A percentile compares a stretch with the other conserved stretches of the same genome.
Evolutionary conservation across 257 asterid species (phyloP).

Genomic region (Ocimum tenuiflorum): DNA sequence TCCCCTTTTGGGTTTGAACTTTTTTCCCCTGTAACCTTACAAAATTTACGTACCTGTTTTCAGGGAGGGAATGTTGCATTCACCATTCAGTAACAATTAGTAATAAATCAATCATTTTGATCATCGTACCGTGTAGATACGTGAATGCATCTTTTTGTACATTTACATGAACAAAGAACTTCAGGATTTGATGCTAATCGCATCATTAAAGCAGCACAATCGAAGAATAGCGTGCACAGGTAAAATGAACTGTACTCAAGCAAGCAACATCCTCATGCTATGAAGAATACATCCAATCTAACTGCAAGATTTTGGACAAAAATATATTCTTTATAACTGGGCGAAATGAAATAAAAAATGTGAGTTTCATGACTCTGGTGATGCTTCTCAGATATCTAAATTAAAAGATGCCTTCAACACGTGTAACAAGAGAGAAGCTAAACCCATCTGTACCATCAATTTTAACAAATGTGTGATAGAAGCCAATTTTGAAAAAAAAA

Average conservation of each 20-base stretch:
- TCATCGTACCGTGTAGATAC: neutral
- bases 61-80: conserved; percentile 3
- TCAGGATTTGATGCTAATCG: neutral
- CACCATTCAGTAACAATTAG: conserved; percentile 8
- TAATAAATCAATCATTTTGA: neutral
- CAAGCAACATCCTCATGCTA: neutral
- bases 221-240: too few relatives aligned
- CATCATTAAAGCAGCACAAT: neutral
- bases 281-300: conserved; percentile 2
- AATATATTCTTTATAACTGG: neutral
- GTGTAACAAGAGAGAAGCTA: neutral
- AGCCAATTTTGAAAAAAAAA: neutral
- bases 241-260: neutral
- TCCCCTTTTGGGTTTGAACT: conserved; percentile 9
- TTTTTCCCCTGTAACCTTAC: conserved; percentile 10
- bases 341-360: too few relatives aligned
- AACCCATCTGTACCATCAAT: conserved; percentile 1
- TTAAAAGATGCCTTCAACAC: neutral
- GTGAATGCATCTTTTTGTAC: neutral
- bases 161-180: conserved; percentile 17
- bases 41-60: conserved; percentile 7
- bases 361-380: too few relatives aligned
- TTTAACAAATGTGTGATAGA: neutral
- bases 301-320: neutral
- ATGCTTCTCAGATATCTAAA: too few relatives aligned